Evolutionary conservation across 345 rosid species (phyloP), one percentile per base, ranked within the genome.

Genomic region (Pistacia vera): DNA sequence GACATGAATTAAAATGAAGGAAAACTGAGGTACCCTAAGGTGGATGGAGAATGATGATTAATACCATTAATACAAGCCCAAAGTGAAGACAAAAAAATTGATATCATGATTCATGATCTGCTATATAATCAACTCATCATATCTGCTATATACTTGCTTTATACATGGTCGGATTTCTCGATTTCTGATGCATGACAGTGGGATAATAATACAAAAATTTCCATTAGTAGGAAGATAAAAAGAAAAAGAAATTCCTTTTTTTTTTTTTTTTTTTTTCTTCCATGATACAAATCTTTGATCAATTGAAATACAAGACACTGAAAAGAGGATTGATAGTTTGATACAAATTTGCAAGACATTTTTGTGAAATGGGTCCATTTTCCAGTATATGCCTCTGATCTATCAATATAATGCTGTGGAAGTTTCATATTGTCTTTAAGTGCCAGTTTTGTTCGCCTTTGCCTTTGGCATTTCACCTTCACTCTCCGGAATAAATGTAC

Each of bases 271-370:
- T 25, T 25, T 25, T 10, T 8, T 51, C 9, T 63, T 12, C 7
- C 36, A 25, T 13, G 54, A 71, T 12, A 30, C 51, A 51, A 73
- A 62, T 62, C 11, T 46, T 59, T 38, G 69, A 63, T 69, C 56
- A 68, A 68, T 25, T 79, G 78, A 81, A 84, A 68, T 64, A 74
- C 76, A 76, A 76, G 83, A 78, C 85, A 71, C 79, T 82, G 79
- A 77, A 82, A 86, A 84, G 84, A 63, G 74, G 75, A 54, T 58
- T 68, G 80, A 68, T 69, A 18, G 57, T 36, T 14, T 33, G 2
- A 63, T 77, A 25, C 72, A 80, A 75, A 67, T 16, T 75, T 68
- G 60, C 35, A 25, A 75, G 83, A 77, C 83, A 84, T 67, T 44
- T 78, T 68, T 60, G 80, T 8, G 60, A 54, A 16, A 74, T 80